Base-by-base conservation (phyloP, 2,329 filamentous ascomycete genomes). In the Trichophyton verrucosum region DNA sequence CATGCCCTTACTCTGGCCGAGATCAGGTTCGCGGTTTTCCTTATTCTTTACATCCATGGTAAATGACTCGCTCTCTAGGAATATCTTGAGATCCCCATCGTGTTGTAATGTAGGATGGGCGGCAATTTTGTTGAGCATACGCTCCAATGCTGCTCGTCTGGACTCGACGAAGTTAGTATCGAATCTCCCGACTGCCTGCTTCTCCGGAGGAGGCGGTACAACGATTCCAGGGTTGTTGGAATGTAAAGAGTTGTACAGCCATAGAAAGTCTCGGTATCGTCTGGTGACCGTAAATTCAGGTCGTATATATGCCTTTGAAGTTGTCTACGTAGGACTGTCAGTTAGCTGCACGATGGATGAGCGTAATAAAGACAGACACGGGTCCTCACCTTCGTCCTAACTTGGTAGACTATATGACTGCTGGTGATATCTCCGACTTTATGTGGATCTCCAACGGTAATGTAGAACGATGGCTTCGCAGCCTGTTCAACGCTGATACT, bases 41-140 rank as follows among this genome's bases (percentile, higher is more conserved):
- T 96, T 96, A 76, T 99, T 94, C 79, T 97, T 99, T 70, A 99
- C 86, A 69, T 99, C 94, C 42, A 96, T 83, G 69, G 91, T 96
- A 78, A 99, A 96, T 0, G 91, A 81, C 68, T 99, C 94, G 71
- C 91, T 97, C 75, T 99, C 94, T 13, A 99, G 78, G 74, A 99
- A 99, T 3, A 97, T 85, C 77, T 99, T 99, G 64, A 99, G 76
- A 70, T 99, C 94, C 4, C 83, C 86, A 70, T 99, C 94, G 68
- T 96, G 89, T 71, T 97, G 94, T 65, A 99, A 79, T 38, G 91
- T 88, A 6, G 90, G 87, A 72, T 99, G 94, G 9, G 85, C 83
- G 2, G 92, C 90, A 63, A 86, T 94, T 79, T 96, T 97, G 82
- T 96, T 97, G 60, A 96, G 79, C 94, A 99, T 99, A 72, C 94